phyloP scores from a whole-genome alignment of 164 flowering plant species.

The Warburgia ugandensis region DNA sequence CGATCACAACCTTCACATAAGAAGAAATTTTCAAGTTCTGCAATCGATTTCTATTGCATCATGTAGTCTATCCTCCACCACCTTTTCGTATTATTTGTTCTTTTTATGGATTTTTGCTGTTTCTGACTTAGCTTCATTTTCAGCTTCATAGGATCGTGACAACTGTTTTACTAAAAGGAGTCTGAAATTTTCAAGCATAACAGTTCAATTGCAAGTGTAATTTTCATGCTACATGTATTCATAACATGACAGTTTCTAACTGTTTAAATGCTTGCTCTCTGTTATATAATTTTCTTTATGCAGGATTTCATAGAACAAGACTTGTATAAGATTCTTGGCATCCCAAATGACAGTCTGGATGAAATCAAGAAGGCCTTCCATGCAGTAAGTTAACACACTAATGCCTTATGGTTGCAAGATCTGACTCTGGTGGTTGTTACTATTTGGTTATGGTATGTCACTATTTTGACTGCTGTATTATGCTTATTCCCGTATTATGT shows the following conservation, averaged over 20 bases:
- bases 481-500: too few relatives aligned
- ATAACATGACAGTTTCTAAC: not conserved
- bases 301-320: constrained; percentile 39
- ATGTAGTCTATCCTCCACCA: not conserved
- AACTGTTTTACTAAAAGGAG: not conserved
- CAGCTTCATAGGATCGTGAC: not conserved
- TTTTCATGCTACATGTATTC: constrained; percentile 63
- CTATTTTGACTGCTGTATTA: not conserved
- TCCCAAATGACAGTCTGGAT: constrained; percentile 43
- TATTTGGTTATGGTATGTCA: not conserved
- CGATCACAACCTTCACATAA: not conserved
- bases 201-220: constrained; percentile 21
- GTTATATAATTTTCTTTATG: not conserved
- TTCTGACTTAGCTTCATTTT: not conserved
- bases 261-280: not conserved
- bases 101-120: not conserved
- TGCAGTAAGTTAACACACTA: constrained; percentile 32
- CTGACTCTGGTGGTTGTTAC: not conserved
- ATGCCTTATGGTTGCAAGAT: not conserved
- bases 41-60: not conserved
- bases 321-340: constrained; percentile 72
- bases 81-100: not conserved
- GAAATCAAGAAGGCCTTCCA: constrained; percentile 90
- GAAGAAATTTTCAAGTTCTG: not conserved
- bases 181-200: constrained; percentile 22